Conservation (phyloP, 2,329 filamentous ascomycete species). For the Thielaviopsis populi region DNA sequence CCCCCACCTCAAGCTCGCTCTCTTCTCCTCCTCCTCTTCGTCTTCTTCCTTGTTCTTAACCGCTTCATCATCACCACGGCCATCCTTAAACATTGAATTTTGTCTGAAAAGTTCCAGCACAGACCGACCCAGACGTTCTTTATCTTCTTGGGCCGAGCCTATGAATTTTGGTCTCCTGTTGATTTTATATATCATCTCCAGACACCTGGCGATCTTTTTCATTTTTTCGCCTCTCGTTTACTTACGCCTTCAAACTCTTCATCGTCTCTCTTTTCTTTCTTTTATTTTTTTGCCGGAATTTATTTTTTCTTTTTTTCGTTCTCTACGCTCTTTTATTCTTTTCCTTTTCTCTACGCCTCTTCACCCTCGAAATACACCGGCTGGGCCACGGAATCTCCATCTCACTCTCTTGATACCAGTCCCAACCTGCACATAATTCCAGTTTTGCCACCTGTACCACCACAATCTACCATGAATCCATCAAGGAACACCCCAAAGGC, state of each 20-base stretch:
- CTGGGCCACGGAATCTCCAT: neutral
- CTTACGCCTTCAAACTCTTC: neutral
- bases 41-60: neutral
- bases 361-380: neutral
- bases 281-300: neutral
- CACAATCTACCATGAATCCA: slow-evolving; percentile 7
- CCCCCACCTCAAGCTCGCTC: neutral
- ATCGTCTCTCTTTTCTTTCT: neutral
- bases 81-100: neutral
- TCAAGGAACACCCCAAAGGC: slow-evolving; percentile 6
- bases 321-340: neutral
- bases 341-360: neutral
- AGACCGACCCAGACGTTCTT: neutral
- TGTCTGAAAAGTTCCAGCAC: neutral
- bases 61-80: neutral
- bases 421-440: neutral
- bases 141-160: neutral
- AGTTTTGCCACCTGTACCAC: neutral
- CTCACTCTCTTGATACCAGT: neutral
- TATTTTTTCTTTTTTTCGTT: neutral
- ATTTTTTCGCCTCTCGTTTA: neutral
- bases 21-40: neutral
- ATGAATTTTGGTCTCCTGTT: neutral
- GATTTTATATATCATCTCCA: slow-evolving; percentile 1
- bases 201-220: neutral